Base-by-base conservation (phyloP, 169 alveolate species). In the Plasmodium coatneyi region DNA sequence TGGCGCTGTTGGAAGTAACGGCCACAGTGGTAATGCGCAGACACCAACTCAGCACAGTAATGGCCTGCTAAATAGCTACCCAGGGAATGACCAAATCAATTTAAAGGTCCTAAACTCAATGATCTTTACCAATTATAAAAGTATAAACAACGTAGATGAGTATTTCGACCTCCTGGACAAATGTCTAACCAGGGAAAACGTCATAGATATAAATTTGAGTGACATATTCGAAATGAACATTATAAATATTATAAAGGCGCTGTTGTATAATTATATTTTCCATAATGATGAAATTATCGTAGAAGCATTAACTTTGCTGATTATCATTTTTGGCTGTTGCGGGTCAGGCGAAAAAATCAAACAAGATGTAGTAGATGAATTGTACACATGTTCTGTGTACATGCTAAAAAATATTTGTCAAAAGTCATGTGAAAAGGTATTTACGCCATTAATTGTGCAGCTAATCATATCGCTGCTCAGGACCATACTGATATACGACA, bases 181-280 rank as follows among this genome's bases (percentile, higher is more conserved):
- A 70, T 91, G 95, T 34, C 39, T 91, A 36, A 91, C 92, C 16
- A 80, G 92, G 41, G 95, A 91, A 91, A 80, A 52, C 41, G 92
- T 91, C 5, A 78, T 91, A 5, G 95, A 91, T 78, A 91, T 91
- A 36, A 91, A 91, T 81, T 39, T 91, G 39, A 49, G 95, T 81
- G 95, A 91, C 39, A 81, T 91, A 32, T 91, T 91, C 43, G 95
- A 91, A 91, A 91, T 91, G 92, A 82, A 91, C 74, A 91, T 91
- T 1, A 81, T 91, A 9, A 91, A 78, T 49, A 70, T 71, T 2
- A 91, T 91, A 25, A 91, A 91, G 74, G 34, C 81, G 10, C 41
- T 91, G 39, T 46, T 91, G 25, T 91, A 91, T 41, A 91, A 91
- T 91, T 91, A 91, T 28, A 80, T 91, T 22, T 91, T 80, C 56